These are phyloP conservation scores for Karstenula rhodostoma DNA, from an alignment of 2,329 filamentous ascomycete genomes.

Conservation along the genomic window DNA sequence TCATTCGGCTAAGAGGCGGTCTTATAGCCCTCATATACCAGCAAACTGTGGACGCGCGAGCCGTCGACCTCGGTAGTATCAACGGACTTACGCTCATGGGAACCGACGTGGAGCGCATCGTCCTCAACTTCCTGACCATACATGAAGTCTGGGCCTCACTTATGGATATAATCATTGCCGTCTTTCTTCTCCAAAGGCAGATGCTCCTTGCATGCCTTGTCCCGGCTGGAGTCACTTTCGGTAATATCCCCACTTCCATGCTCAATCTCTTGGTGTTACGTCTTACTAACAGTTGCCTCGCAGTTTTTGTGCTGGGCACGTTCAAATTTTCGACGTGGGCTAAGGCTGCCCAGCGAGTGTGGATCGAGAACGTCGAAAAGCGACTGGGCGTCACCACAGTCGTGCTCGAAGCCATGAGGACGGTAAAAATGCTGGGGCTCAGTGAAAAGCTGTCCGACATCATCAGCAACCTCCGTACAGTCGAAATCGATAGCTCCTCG, in stretches of 20 bases:
- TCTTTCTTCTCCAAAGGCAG: slow-evolving; percentile 19
- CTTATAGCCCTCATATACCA: slow-evolving; percentile 22
- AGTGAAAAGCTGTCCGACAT: slow-evolving; percentile 15
- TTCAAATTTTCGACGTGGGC: slow-evolving; percentile 16
- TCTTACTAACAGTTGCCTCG: slow-evolving; percentile 9
- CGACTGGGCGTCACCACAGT: slow-evolving; percentile 16
- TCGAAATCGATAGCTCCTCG: slow-evolving; percentile 17
- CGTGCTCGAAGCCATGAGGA: slow-evolving; percentile 17
- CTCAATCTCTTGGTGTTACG: slow-evolving; percentile 8
- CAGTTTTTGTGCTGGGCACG: slow-evolving; percentile 18
- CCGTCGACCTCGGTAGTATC: slow-evolving; percentile 16
- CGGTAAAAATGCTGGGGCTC: slow-evolving; percentile 20
- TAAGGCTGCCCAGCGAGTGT: slow-evolving; percentile 15
- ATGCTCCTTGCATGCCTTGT: slow-evolving; percentile 19
- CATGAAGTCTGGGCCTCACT: slow-evolving; percentile 23
- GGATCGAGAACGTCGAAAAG: slow-evolving; percentile 19
- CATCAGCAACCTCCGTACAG: slow-evolving; percentile 16
- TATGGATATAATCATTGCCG: slow-evolving; percentile 19
- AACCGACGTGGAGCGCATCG: slow-evolving; percentile 23
- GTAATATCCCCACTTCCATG: slow-evolving; percentile 9
- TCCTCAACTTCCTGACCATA: slow-evolving; percentile 17
- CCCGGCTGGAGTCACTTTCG: slow-evolving; percentile 15
- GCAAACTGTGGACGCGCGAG: slow-evolving; percentile 16
- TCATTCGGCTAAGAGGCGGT: slow-evolving; percentile 16
- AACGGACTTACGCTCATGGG: slow-evolving; percentile 20